Evolutionary conservation across 352 stramenopile genomes (phyloP).

Genomic region (Phytophthora kernoviae): DNA sequence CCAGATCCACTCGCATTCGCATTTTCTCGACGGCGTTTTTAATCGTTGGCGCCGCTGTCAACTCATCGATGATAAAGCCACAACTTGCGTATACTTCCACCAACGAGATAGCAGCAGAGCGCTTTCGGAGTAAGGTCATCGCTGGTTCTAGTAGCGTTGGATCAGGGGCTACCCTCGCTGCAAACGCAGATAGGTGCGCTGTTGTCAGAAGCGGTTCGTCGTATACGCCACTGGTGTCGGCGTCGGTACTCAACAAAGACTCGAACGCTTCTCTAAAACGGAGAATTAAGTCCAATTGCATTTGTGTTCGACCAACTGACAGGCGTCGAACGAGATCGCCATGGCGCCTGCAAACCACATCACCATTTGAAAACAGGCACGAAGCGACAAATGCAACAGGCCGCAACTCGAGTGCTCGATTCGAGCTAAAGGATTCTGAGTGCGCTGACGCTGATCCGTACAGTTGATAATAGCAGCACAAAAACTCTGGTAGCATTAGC

Average conservation of each 20-base stretch:
- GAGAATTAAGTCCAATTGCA: conserved; percentile 63
- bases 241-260: conserved; percentile 32
- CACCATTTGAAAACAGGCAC: conserved; percentile 71
- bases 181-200: conserved; percentile 52
- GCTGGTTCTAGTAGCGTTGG: conserved; percentile 44
- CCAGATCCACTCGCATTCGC: conserved; percentile 49
- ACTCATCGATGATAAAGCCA: conserved; percentile 72
- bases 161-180: conserved; percentile 45
- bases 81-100: conserved; percentile 65
- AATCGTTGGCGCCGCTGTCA: conserved; percentile 57
- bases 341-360: conserved; percentile 49
- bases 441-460: conserved; percentile 45
- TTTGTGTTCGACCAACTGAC: conserved; percentile 56
- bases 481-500: conserved; percentile 58
- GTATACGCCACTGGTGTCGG: not conserved
- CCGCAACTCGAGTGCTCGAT: conserved; percentile 44
- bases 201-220: conserved; percentile 36
- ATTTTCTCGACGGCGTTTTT: conserved; percentile 62
- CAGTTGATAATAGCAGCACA: conserved; percentile 75
- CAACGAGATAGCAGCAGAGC: conserved; percentile 54
- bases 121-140: conserved; percentile 45
- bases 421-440: conserved; percentile 12
- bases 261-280: conserved; percentile 72
- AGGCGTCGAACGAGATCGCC: conserved; percentile 64
- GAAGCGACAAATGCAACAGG: conserved; percentile 66